Conservation (phyloP, 176 grass and related monocot species). For the Triticum turgidum region DNA sequence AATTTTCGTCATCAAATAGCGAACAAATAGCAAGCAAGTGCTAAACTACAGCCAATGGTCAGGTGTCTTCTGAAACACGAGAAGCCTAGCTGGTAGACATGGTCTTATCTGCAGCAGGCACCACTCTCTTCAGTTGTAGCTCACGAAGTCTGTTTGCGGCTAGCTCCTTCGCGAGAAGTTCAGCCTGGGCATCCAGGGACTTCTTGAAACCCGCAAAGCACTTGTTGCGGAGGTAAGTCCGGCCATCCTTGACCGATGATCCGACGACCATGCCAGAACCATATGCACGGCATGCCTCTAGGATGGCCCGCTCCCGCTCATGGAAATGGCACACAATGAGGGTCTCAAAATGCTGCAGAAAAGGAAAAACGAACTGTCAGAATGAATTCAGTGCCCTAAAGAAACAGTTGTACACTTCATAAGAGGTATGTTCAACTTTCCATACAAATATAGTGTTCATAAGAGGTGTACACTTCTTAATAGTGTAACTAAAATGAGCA, state of each 20-base stretch:
- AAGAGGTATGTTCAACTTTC: background rate
- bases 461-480: background rate
- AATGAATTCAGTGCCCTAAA: background rate
- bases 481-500: background rate
- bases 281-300: constrained; percentile 47
- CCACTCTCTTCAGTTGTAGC: constrained; percentile 1
- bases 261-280: constrained; percentile 49
- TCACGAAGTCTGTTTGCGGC: constrained; percentile 10
- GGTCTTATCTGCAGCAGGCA: constrained; percentile 10
- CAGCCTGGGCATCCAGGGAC: constrained; percentile 24
- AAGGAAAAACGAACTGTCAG: background rate
- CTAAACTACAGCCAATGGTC: background rate
- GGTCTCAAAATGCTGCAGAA: constrained; percentile 60
- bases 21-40: background rate
- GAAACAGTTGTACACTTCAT: background rate
- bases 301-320: constrained; percentile 32
- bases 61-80: constrained; percentile 13
- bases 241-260: constrained; percentile 11
- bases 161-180: constrained; percentile 44
- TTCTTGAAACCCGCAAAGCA: constrained; percentile 43
- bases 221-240: constrained; percentile 32
- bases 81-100: constrained; percentile 29
- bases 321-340: constrained; percentile 47
- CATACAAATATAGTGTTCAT: background rate
- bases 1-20: background rate